phyloP scores from a whole-genome alignment of 2,329 filamentous ascomycete genomes.

The Plenodomus biglobosus region DNA sequence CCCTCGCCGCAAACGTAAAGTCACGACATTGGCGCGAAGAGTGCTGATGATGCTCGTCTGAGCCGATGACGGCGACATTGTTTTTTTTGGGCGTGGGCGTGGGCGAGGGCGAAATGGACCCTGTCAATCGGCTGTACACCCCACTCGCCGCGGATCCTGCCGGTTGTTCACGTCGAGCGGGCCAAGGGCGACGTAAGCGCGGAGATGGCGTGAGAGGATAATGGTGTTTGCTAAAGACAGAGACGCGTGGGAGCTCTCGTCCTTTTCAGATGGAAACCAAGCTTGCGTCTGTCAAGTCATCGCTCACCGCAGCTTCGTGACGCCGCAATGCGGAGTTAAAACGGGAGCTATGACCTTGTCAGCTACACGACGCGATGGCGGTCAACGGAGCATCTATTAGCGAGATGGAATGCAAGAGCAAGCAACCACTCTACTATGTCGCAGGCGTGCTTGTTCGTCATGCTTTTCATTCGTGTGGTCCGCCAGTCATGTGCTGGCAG shows the following conservation, averaged over 20 bases:
- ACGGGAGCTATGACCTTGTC: constrained; percentile 12
- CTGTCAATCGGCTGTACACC: constrained; percentile 21
- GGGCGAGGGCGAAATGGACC: constrained; percentile 12
- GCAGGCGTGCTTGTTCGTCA: neutral
- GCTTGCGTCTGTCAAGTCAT: neutral
- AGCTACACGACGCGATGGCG: constrained; percentile 12
- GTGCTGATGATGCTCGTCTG: constrained; percentile 20
- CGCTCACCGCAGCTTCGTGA: constrained; percentile 16
- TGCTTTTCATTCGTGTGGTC: constrained; percentile 13
- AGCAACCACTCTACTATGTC: no score
- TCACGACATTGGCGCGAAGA: constrained; percentile 19
- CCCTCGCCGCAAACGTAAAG: constrained; percentile 4
- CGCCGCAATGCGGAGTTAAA: constrained; percentile 10
- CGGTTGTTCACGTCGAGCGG: constrained; percentile 7
- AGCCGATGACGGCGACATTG: constrained; percentile 43
- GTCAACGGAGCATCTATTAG: neutral
- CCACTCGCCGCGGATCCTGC: constrained; percentile 25
- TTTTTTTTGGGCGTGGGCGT: no score
- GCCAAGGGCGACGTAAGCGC: neutral
- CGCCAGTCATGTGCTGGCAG: constrained; percentile 14
- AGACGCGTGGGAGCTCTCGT: constrained; percentile 7
- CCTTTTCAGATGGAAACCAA: constrained; percentile 6
- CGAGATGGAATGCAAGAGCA: neutral
- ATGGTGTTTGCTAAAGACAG: constrained; percentile 2
- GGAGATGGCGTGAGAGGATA: neutral